A percentile compares a stretch with the other conserved stretches of the same genome.
phyloP scores from a whole-genome alignment of 495 filamentous ascomycete genomes.

The Evernia prunastri region DNA sequence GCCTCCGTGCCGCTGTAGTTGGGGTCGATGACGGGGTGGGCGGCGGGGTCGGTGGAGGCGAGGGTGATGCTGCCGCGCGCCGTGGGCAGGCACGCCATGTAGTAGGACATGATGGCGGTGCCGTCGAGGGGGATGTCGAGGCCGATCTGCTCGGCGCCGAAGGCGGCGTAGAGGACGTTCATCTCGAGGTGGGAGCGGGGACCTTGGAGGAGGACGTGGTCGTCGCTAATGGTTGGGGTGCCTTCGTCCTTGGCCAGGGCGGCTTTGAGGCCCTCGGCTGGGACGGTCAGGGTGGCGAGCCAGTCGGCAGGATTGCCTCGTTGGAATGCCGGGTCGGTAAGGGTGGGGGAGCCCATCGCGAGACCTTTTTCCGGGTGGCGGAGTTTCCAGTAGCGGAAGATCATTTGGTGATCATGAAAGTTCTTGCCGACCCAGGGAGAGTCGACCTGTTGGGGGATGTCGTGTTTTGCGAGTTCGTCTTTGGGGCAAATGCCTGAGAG shows the following conservation, averaged over 20 bases:
- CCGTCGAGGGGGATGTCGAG: conserved; percentile 32
- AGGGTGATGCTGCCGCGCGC: conserved; percentile 39
- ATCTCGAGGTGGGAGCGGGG: conserved; percentile 23
- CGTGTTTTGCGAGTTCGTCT: conserved; percentile 26
- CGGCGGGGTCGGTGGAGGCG: conserved; percentile 30
- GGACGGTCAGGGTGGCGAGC: conserved; percentile 30
- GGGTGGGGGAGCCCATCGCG: conserved; percentile 31
- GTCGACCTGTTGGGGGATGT: conserved; percentile 26
- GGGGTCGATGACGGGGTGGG: conserved; percentile 37
- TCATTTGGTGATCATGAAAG: conserved; percentile 33
- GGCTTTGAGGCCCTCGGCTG: conserved; percentile 26
- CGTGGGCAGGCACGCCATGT: conserved; percentile 33
- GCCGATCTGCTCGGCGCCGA: conserved; percentile 12
- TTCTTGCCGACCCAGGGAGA: conserved; percentile 34
- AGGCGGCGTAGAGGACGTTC: conserved; percentile 27
- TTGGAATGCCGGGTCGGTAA: conserved; percentile 27
- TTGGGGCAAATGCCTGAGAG: conserved; percentile 39
- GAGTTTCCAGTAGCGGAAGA: conserved; percentile 35
- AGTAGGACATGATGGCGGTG: conserved; percentile 30
- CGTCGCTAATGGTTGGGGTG: conserved; percentile 15
- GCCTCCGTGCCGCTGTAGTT: conserved; percentile 36
- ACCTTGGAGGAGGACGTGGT: not conserved
- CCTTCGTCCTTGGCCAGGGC: conserved; percentile 14
- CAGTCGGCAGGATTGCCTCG: conserved; percentile 32
- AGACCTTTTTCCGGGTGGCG: conserved; percentile 33